These are phyloP conservation scores for Fusarium odoratissimum DNA, from an alignment of 2,329 filamentous ascomycete species.

Conservation along the genomic window DNA sequence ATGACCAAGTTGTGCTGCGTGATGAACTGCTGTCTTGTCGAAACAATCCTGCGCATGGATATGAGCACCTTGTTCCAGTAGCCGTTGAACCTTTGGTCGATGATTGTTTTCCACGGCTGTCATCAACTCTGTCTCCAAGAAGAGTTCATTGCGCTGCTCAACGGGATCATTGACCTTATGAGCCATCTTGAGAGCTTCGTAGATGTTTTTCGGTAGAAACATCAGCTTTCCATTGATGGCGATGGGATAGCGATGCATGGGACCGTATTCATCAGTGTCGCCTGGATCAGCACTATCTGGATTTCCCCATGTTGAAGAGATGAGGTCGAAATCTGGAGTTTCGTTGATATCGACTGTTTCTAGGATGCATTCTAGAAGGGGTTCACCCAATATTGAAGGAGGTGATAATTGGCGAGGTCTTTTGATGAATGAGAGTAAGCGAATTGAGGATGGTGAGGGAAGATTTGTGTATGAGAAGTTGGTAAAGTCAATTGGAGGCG, in stretches of 20 bases:
- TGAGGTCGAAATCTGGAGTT: not conserved
- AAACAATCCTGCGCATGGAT: not conserved
- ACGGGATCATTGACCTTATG: not conserved
- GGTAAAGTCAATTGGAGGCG: not conserved
- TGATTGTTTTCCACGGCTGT: not conserved
- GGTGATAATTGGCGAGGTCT: not conserved
- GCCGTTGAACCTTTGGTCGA: fast-evolving
- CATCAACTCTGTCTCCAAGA: not conserved
- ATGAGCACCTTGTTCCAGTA: not conserved
- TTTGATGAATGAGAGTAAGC: not conserved
- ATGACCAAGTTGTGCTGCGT: not conserved
- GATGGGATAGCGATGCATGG: not conserved
- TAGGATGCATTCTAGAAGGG: not conserved
- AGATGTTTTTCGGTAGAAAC: not conserved
- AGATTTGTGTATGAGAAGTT: not conserved
- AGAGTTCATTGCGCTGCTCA: not conserved
- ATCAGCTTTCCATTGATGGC: not conserved
- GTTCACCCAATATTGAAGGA: not conserved
- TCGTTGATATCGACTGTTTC: not conserved
- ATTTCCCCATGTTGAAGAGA: slow-evolving; percentile 2
- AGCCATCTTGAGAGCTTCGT: slow-evolving; percentile 4
- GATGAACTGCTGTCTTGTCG: slow-evolving; percentile 1
- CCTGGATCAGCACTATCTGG: not conserved
- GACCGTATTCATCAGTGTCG: not conserved
- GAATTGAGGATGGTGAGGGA: not conserved